phyloP scores from a whole-genome alignment of 495 filamentous ascomycete species.

The Elasticomyces elasticus region DNA sequence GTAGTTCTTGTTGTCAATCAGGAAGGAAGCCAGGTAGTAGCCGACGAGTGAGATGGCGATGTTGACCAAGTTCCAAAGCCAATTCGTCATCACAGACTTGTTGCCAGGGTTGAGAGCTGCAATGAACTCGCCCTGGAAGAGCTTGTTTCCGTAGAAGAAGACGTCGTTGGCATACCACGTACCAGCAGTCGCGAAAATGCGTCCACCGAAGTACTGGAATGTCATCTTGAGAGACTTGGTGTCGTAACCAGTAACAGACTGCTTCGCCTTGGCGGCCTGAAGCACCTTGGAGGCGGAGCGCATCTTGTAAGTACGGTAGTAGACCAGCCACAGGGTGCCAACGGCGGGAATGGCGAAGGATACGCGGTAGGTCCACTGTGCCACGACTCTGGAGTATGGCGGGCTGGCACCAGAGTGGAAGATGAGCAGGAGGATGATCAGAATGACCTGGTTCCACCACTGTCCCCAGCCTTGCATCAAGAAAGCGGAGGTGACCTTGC shows the following conservation, averaged over 20 bases:
- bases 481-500: slow-evolving; percentile 86
- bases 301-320: slow-evolving; percentile 89
- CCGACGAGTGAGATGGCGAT: slow-evolving; percentile 69
- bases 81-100: slow-evolving; percentile 63
- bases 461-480: slow-evolving; percentile 97
- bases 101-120: slow-evolving; percentile 52
- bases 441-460: slow-evolving; percentile 75
- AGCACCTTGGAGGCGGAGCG: slow-evolving; percentile 63
- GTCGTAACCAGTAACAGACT: slow-evolving; percentile 79
- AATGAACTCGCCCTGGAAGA: slow-evolving; percentile 87
- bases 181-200: slow-evolving; percentile 72
- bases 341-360: slow-evolving; percentile 77
- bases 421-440: slow-evolving; percentile 70
- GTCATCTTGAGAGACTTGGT: slow-evolving; percentile 64
- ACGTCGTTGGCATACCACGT: slow-evolving; percentile 84
- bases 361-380: slow-evolving; percentile 77
- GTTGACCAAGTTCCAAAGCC: slow-evolving; percentile 87
- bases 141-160: slow-evolving; percentile 97
- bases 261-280: slow-evolving; percentile 66
- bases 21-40: slow-evolving; percentile 70
- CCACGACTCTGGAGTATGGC: slow-evolving; percentile 59
- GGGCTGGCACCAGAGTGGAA: slow-evolving; percentile 69
- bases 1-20: slow-evolving; percentile 87
- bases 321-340: slow-evolving; percentile 83
- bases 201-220: slow-evolving; percentile 67